Evolutionary conservation across 108 stramenopile genomes (phyloP).

Genomic region (Pseudonitzschia pungens): DNA sequence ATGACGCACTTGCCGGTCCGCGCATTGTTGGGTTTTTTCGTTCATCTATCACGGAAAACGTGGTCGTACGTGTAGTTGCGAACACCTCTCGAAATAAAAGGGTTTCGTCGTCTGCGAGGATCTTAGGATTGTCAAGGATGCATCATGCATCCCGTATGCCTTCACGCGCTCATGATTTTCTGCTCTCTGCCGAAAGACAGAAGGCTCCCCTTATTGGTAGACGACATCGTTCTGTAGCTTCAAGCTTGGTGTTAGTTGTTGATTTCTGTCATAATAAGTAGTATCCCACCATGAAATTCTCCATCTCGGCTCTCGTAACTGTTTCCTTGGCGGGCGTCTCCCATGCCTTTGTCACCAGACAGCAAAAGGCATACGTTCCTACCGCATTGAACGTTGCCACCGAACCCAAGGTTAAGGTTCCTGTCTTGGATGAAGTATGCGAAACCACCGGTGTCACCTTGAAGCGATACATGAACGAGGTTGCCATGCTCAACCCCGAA

Average conservation of each 20-base stretch:
- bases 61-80: neutral
- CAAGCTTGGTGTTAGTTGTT: neutral
- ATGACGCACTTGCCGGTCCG: neutral
- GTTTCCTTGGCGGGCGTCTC: constrained; percentile 1
- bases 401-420: constrained; percentile 21
- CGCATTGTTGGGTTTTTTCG: constrained; percentile 3
- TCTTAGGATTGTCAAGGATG: neutral
- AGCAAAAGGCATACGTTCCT: neutral
- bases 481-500: constrained; percentile 70
- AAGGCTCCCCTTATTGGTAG: neutral
- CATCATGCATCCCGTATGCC: too few relatives aligned
- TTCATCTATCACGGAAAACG: neutral
- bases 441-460: constrained; percentile 71
- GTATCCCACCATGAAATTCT: constrained; percentile 14
- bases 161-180: too few relatives aligned
- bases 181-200: too few relatives aligned
- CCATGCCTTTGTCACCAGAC: neutral
- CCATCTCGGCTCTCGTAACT: constrained; percentile 4
- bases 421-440: constrained; percentile 76
- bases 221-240: too few relatives aligned
- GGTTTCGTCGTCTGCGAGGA: neutral
- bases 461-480: constrained; percentile 69
- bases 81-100: neutral
- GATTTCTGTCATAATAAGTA: neutral
- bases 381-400: constrained; percentile 9